phyloP scores from a whole-genome alignment of 1,284 basidiomycete species.

The Stereum hirsutum region DNA sequence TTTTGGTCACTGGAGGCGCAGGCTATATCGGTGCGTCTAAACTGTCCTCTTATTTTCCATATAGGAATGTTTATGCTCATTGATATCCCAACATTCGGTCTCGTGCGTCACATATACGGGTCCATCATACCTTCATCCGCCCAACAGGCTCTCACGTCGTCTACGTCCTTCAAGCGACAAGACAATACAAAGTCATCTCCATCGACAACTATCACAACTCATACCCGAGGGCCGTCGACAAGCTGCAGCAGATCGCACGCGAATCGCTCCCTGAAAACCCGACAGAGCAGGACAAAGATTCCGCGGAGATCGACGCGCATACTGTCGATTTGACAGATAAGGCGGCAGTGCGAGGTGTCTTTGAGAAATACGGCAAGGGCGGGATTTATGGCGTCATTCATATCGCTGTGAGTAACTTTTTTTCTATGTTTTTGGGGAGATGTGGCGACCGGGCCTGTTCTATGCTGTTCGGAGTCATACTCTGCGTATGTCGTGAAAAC shows the following conservation, averaged over 20 bases:
- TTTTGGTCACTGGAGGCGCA: slow-evolving; percentile 76
- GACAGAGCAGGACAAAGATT: slow-evolving; percentile 55
- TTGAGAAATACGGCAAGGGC: slow-evolving; percentile 78
- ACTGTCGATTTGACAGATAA: slow-evolving; percentile 68
- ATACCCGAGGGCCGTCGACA: slow-evolving; percentile 60
- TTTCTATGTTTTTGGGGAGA: too few relatives aligned
- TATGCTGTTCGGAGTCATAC: too few relatives aligned
- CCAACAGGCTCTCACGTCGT: slow-evolving; percentile 83
- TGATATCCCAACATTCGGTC: background rate
- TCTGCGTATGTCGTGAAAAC: too few relatives aligned
- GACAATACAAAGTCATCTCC: slow-evolving; percentile 86
- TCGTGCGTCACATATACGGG: background rate
- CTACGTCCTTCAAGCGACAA: slow-evolving; percentile 77
- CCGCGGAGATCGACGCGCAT: slow-evolving; percentile 63
- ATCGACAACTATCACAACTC: slow-evolving; percentile 94
- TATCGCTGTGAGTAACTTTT: slow-evolving; percentile 78
- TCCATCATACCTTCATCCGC: background rate
- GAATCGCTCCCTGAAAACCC: slow-evolving; percentile 58
- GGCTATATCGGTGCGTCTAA: slow-evolving; percentile 76
- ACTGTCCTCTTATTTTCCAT: slow-evolving; percentile 1
- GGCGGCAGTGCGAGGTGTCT: slow-evolving; percentile 66
- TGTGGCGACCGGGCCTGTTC: too few relatives aligned
- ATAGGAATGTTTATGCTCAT: slow-evolving; percentile 1
- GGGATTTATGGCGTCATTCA: slow-evolving; percentile 98
- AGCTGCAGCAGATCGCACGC: slow-evolving; percentile 73